Conservation (phyloP, 2,329 filamentous ascomycete genomes). For the Aotearoamyces nothofagi region DNA sequence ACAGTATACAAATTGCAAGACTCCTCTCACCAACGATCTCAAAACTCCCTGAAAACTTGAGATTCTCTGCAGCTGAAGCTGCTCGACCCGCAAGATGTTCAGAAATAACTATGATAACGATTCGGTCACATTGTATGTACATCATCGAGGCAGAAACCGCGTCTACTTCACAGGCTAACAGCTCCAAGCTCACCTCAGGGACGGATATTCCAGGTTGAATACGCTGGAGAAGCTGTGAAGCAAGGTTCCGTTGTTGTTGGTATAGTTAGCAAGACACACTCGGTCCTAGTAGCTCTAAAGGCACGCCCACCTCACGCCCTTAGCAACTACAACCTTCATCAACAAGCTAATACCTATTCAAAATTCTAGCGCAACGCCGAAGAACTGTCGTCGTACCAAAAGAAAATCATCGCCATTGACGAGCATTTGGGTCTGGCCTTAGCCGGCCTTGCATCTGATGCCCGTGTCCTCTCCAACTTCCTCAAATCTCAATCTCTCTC, state of each 20-base stretch:
- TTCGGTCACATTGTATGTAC: conserved; percentile 88
- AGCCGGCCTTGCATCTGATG: conserved; percentile 91
- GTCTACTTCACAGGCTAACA: conserved; percentile 10
- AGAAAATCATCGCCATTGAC: conserved; percentile 96
- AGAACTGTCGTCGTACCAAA: conserved; percentile 98
- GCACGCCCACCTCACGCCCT: conserved; percentile 28
- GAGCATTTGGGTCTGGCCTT: conserved; percentile 92
- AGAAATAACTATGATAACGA: conserved; percentile 99
- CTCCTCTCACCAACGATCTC: no score
- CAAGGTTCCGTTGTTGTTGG: conserved; percentile 97
- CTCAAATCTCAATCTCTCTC: conserved; percentile 99
- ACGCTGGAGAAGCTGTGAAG: conserved; percentile 97
- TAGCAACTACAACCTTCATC: conserved; percentile 2
- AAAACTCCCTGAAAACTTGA: no score
- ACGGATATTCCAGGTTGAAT: conserved; percentile 99
- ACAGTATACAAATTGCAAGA: no score
- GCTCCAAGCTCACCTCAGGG: conserved; percentile 79
- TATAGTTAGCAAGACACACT: conserved; percentile 94
- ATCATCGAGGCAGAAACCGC: neutral
- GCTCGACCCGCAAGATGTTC: conserved; percentile 57
- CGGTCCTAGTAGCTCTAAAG: conserved; percentile 92
- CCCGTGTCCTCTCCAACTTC: conserved; percentile 98
- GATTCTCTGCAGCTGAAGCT: conserved; percentile 9
- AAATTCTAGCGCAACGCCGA: conserved; percentile 79
- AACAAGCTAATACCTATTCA: neutral